Evolutionary conservation across 2,329 filamentous ascomycete species (phyloP).

Genomic region (Basipetospora sp.): DNA sequence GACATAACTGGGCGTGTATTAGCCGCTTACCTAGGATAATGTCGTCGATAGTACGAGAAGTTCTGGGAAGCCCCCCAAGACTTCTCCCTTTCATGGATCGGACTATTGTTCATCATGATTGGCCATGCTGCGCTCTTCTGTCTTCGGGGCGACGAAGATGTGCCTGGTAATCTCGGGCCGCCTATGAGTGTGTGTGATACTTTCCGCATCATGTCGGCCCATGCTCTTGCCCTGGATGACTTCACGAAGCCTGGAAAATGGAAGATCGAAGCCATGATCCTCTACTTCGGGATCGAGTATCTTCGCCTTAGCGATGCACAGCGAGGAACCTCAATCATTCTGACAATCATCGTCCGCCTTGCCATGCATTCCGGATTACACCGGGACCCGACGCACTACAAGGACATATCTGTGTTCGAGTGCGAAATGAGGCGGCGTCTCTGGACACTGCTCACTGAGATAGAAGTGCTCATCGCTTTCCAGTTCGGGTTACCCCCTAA

Average conservation of each 20-base stretch:
- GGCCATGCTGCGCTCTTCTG: conserved; percentile 15
- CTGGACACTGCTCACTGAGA: conserved; percentile 41
- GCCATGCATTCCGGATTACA: conserved; percentile 46
- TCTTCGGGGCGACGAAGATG: conserved; percentile 10
- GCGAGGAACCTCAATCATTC: conserved; percentile 15
- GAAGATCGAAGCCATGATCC: conserved; percentile 13
- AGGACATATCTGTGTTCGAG: conserved; percentile 30
- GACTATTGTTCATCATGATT: conserved; percentile 19
- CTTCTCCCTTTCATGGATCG: conserved; percentile 15
- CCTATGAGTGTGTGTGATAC: conserved; percentile 11
- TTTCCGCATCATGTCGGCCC: conserved; percentile 14
- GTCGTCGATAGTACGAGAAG: conserved; percentile 11
- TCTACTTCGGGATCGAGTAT: conserved; percentile 17
- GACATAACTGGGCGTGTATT: too few species aligned
- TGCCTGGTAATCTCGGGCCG: conserved; percentile 11
- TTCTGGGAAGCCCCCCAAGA: conserved; percentile 16
- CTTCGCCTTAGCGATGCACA: conserved; percentile 12
- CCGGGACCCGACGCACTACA: conserved; percentile 36
- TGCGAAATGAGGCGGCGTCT: conserved; percentile 40
- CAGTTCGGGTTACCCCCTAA: conserved; percentile 39
- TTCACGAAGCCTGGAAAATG: conserved; percentile 16
- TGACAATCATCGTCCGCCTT: conserved; percentile 15
- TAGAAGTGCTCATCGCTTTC: conserved; percentile 36
- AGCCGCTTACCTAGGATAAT: too few species aligned
- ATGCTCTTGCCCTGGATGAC: conserved; percentile 17